phyloP scores from a whole-genome alignment of 2,329 filamentous ascomycete species.

The Pseudocercospora macadamiae region DNA sequence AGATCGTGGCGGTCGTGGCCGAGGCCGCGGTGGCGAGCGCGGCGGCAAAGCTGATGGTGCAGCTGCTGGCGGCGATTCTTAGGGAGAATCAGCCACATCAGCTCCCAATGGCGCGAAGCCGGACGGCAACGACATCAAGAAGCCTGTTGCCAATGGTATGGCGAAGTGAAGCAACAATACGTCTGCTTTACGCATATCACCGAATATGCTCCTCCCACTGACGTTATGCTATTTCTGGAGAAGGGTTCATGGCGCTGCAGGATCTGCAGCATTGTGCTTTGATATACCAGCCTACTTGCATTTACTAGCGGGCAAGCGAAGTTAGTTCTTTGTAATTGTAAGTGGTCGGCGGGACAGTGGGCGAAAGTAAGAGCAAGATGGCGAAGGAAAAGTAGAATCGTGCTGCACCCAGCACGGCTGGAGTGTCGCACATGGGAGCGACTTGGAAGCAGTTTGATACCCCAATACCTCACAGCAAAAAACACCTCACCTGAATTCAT shows the following conservation, averaged over 20 bases:
- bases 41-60: slow-evolving; percentile 33
- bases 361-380: slow-evolving; percentile 7
- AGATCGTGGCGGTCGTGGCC: slow-evolving; percentile 49
- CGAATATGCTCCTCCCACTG: too few relatives aligned
- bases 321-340: slow-evolving; percentile 23
- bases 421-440: slow-evolving; percentile 3
- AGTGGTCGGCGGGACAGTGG: slow-evolving; percentile 9
- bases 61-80: slow-evolving; percentile 37
- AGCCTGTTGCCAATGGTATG: background rate
- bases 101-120: background rate
- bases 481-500: too few relatives aligned
- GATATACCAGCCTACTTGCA: slow-evolving; percentile 25
- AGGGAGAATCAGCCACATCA: slow-evolving; percentile 15
- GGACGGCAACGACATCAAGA: background rate
- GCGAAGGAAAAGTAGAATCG: slow-evolving; percentile 4
- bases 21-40: slow-evolving; percentile 38
- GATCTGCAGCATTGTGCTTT: slow-evolving; percentile 16
- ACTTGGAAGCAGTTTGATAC: slow-evolving; percentile 6
- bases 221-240: background rate
- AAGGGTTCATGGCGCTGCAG: slow-evolving; percentile 12
- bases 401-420: slow-evolving; percentile 5
- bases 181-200: too few relatives aligned
- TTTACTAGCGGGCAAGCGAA: slow-evolving; percentile 22
- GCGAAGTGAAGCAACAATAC: background rate
- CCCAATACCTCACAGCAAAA: background rate